Evolutionary conservation across 805 yeast genomes (phyloP), one percentile per base, ranked within the genome.

Genomic region (Helenozyma rhizophorensis): DNA sequence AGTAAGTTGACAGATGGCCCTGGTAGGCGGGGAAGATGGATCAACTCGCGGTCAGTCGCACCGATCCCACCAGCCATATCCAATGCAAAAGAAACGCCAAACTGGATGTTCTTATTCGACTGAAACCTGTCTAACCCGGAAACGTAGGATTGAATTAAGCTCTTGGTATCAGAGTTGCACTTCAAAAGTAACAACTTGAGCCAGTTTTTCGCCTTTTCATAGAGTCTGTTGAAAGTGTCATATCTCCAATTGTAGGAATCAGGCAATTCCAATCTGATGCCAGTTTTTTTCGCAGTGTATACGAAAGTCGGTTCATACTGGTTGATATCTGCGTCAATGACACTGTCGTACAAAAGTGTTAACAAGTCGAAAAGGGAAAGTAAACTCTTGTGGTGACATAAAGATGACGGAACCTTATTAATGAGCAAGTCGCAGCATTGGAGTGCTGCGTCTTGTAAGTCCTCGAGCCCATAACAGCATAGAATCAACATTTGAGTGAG

Each of bases 31-130:
- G 70, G 53, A 25, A 78, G 63, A 26, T 72, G 70, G 2, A 76
- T 70, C 18, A 80, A 56, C 47, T 83, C 93, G 27, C 80, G 63
- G 47, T 86, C 94, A 18, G 68, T 69, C 13, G 80, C 68, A n/a
- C 79, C 60, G 9, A 86, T 72, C 4, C 74, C 56, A 4, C 93
- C 87, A 1, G 95, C 95, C 80, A 87, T 74, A 44, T 85, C 93
- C 37, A 89, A 63, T 0, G 98, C 97, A 68, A 90, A 85, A 0
- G 95, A 80, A 30, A 88, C 81, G 34, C 97, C 97, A 49, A 73
- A 79, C 36, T 83, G 80, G 25, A 84, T 72, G 6, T 32, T 40
- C 17, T 33, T 36, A 21, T 22, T 52, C n/a, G 42, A 27, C 26
- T 39, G 50, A 27, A 37, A 40, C 31, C 28, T 44, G 21, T 45